A percentile compares a stretch with the other conserved stretches of the same genome.
These are phyloP conservation scores for Lobosporangium transversale DNA, from an alignment of 192 early-diverging fungal genomes.

Conservation along the genomic window DNA sequence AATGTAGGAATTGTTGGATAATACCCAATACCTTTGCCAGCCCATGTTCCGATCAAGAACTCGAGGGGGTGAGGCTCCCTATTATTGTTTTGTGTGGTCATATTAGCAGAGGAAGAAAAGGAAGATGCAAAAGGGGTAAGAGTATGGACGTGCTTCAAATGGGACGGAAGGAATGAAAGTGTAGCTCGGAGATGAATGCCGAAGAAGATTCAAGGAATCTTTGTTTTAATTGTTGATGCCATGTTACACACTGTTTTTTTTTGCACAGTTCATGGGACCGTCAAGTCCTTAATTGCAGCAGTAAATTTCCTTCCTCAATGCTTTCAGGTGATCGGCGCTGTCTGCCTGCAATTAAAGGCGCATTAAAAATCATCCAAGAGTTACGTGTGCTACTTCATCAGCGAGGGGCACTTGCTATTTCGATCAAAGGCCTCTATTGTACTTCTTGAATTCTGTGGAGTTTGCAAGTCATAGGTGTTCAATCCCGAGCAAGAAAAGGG, in stretches of 20 bases:
- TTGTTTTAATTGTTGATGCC: too few species aligned
- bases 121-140: neutral
- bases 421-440: too few species aligned
- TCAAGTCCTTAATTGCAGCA: too few species aligned
- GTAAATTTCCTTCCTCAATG: too few species aligned
- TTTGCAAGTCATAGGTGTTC: too few species aligned
- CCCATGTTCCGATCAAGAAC: conserved; percentile 39
- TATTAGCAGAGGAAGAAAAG: neutral
- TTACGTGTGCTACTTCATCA: too few species aligned
- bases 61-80: conserved; percentile 42
- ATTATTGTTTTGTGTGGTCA: conserved; percentile 14
- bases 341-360: too few species aligned
- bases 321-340: too few species aligned
- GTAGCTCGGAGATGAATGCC: conserved; percentile 26
- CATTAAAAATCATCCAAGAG: too few species aligned
- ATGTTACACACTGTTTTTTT: neutral
- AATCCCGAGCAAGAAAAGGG: too few species aligned
- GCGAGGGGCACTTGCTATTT: too few species aligned
- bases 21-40: conserved; percentile 23
- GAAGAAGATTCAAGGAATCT: conserved; percentile 7
- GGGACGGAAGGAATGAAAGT: neutral
- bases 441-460: too few species aligned
- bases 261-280: neutral
- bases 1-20: conserved; percentile 37
- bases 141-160: neutral